phyloP scores from a whole-genome alignment of 2,329 filamentous ascomycete species.

The Colletotrichum euphorbiae region DNA sequence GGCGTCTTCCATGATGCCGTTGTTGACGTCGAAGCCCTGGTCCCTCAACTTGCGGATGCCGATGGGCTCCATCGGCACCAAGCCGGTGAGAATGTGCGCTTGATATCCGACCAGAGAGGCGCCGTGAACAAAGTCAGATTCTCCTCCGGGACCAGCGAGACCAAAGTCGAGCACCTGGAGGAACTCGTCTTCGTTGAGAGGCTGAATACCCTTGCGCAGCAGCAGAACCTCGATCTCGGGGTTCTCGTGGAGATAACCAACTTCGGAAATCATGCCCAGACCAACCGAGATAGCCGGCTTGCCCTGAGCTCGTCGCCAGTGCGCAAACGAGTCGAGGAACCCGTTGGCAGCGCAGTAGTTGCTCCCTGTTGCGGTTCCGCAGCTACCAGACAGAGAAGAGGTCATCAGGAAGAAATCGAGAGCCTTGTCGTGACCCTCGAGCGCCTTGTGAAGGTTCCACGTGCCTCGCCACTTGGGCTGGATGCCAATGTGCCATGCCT shows the following conservation, averaged over 20 bases:
- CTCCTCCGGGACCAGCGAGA: no score
- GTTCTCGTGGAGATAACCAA: constrained; percentile 53
- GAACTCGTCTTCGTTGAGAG: constrained; percentile 49
- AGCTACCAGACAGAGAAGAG: constrained; percentile 48
- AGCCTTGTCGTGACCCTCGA: neutral
- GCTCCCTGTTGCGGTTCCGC: constrained; percentile 48
- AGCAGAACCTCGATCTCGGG: constrained; percentile 51
- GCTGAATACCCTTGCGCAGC: constrained; percentile 50
- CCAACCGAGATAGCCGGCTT: constrained; percentile 54
- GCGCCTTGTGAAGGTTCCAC: neutral
- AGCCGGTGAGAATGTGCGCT: no score
- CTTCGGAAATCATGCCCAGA: constrained; percentile 51
- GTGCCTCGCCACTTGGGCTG: neutral
- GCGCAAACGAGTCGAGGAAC: constrained; percentile 48
- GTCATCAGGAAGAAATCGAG: constrained; percentile 54
- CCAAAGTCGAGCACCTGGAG: no score
- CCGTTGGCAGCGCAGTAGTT: constrained; percentile 51
- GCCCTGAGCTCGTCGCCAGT: constrained; percentile 45
- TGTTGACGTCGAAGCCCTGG: no score
- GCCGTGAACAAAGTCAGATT: no score
- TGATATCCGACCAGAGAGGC: no score
- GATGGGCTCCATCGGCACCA: no score
- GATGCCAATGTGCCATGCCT: neutral
- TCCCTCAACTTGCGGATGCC: no score
- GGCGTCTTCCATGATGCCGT: no score